phyloP scores from a whole-genome alignment of 208 protist genomes.

The Trypanosoma melophagium region DNA sequence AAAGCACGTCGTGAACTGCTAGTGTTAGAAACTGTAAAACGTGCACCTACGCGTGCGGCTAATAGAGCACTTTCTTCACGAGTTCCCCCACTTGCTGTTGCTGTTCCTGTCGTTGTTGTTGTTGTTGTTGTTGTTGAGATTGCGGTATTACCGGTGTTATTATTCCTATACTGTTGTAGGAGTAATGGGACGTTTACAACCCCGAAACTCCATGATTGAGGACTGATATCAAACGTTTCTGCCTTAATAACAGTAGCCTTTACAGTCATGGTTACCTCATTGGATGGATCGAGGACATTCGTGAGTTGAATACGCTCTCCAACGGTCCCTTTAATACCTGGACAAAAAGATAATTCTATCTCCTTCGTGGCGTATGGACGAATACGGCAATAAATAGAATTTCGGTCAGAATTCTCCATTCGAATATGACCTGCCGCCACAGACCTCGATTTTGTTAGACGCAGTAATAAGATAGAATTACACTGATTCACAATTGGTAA shows the following conservation, averaged over 20 bases:
- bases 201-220: constrained; percentile 81
- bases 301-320: constrained; percentile 73
- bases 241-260: constrained; percentile 84
- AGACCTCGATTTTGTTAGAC: constrained; percentile 75
- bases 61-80: constrained; percentile 2
- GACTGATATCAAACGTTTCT: constrained; percentile 87
- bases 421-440: constrained; percentile 84
- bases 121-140: neutral
- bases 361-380: constrained; percentile 81
- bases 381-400: constrained; percentile 63
- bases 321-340: constrained; percentile 82
- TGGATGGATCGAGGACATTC: constrained; percentile 73
- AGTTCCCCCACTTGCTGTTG: neutral
- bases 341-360: constrained; percentile 75
- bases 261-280: constrained; percentile 63
- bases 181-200: constrained; percentile 48
- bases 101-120: neutral
- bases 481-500: constrained; percentile 76
- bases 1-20: constrained; percentile 65
- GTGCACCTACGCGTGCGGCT: constrained; percentile 50
- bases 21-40: constrained; percentile 76
- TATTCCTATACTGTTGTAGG: constrained; percentile 11
- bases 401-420: constrained; percentile 73
- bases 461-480: constrained; percentile 69
- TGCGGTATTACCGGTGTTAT: neutral